Evolutionary conservation across 164 flowering plant species (phyloP).

Genomic region (Amborella trichopoda): DNA sequence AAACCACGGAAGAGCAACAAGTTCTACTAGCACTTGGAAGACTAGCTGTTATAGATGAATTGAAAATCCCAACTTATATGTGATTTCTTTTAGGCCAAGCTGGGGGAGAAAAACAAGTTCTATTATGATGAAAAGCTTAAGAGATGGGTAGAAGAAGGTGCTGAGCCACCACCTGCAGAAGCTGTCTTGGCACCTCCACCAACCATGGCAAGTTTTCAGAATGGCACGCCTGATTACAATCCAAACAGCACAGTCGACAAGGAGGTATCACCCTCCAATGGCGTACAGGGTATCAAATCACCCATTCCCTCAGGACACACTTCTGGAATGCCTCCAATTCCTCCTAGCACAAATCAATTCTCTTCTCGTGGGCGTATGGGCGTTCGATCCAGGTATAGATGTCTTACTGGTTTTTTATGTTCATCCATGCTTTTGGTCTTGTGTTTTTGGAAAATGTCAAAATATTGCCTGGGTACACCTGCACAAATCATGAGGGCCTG

Average conservation of each 20-base stretch:
- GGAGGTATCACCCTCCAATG: constrained; percentile 22
- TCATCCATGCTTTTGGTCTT: not conserved
- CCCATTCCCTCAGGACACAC: constrained; percentile 18
- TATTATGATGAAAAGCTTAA: constrained; percentile 76
- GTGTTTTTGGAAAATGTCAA: no score
- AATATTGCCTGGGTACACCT: no score
- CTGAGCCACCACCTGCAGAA: constrained; percentile 57
- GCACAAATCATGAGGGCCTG: not conserved
- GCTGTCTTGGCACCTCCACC: constrained; percentile 70
- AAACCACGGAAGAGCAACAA: no score
- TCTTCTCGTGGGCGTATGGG: constrained; percentile 69
- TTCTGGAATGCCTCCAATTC: constrained; percentile 59
- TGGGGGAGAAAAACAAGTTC: constrained; percentile 63
- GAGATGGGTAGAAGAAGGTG: constrained; percentile 86
- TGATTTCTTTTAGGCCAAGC: constrained; percentile 45
- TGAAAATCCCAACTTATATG: no score
- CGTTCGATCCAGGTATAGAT: constrained; percentile 56
- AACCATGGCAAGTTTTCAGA: constrained; percentile 37
- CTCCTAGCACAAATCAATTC: constrained; percentile 56
- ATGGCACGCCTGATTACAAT: constrained; percentile 32
- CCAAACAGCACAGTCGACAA: constrained; percentile 23
- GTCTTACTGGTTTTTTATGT: not conserved
- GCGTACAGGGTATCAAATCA: constrained; percentile 19
- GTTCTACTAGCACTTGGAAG: no score
- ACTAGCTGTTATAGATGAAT: no score